phyloP scores from a whole-genome alignment of 2,329 filamentous ascomycete species.

The Alternaria incomplexa region DNA sequence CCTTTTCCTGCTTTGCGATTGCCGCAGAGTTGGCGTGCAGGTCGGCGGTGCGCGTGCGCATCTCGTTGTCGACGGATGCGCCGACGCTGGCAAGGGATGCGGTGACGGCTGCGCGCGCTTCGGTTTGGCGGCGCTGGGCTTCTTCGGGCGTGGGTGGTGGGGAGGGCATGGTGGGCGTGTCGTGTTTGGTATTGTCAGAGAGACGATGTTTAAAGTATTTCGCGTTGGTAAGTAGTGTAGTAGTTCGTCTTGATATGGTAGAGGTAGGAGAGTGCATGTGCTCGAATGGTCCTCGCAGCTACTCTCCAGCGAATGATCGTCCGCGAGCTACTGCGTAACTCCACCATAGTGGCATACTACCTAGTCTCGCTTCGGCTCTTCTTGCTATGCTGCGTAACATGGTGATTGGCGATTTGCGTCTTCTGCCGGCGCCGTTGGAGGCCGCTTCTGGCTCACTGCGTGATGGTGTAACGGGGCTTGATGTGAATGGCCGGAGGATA shows the following conservation, averaged over 20 bases:
- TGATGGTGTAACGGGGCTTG: slow-evolving; percentile 30
- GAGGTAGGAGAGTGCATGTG: not conserved
- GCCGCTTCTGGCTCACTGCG: slow-evolving; percentile 17
- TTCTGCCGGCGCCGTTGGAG: slow-evolving; percentile 2
- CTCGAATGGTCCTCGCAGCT: slow-evolving; percentile 4
- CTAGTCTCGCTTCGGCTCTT: not conserved
- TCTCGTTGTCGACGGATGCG: slow-evolving; percentile 71
- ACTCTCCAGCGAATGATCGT: slow-evolving; percentile 10
- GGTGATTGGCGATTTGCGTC: slow-evolving; percentile 7
- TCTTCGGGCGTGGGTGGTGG: slow-evolving; percentile 26
- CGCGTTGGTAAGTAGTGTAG: not conserved
- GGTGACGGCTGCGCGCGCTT: slow-evolving; percentile 59
- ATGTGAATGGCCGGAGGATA: slow-evolving; percentile 27
- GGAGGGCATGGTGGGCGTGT: slow-evolving; percentile 33
- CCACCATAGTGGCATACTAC: not conserved
- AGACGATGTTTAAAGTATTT: not conserved
- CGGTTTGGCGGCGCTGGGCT: slow-evolving; percentile 48
- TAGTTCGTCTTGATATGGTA: not conserved
- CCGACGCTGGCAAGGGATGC: slow-evolving; percentile 63
- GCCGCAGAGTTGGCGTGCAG: slow-evolving; percentile 72
- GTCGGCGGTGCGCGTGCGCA: slow-evolving; percentile 70
- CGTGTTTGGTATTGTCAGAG: not conserved
- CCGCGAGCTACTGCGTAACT: not conserved
- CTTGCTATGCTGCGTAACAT: not conserved
- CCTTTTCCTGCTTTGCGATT: slow-evolving; percentile 71